A percentile compares a stretch with the other conserved stretches of the same genome.
phyloP scores from a whole-genome alignment of 2,329 filamentous ascomycete genomes.

The Botrytis deweyae region DNA sequence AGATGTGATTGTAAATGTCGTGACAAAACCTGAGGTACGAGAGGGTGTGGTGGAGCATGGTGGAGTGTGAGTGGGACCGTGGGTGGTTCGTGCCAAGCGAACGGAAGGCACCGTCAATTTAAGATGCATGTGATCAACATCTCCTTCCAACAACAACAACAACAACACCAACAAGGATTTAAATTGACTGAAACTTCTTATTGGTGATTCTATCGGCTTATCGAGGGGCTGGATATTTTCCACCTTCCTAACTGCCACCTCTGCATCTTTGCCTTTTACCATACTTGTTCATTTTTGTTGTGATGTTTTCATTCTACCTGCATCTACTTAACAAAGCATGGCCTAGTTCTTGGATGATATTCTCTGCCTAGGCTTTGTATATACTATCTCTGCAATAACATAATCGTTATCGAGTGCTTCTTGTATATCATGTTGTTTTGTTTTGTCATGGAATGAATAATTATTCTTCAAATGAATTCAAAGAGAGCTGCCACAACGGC shows the following conservation, averaged over 20 bases:
- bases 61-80: background rate
- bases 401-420: background rate
- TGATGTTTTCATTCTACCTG: background rate
- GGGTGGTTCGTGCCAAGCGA: background rate
- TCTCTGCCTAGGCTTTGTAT: background rate
- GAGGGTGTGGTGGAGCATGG: background rate
- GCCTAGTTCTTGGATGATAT: background rate
- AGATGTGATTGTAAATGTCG: background rate
- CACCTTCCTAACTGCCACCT: conserved; percentile 7
- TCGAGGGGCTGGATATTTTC: background rate
- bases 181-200: background rate
- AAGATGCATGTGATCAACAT: background rate
- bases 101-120: background rate
- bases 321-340: background rate
- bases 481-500: background rate
- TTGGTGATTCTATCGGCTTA: conserved; percentile 1
- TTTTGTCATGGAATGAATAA: background rate
- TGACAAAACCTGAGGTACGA: background rate
- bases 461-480: background rate
- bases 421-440: background rate
- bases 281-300: background rate
- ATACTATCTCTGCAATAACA: background rate
- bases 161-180: background rate
- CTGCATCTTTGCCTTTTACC: background rate
- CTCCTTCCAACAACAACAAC: background rate